A percentile compares a stretch with the other conserved stretches of the same genome.
These are phyloP conservation scores for Laguncularia racemosa DNA, from an alignment of 345 rosid species.

Conservation along the genomic window DNA sequence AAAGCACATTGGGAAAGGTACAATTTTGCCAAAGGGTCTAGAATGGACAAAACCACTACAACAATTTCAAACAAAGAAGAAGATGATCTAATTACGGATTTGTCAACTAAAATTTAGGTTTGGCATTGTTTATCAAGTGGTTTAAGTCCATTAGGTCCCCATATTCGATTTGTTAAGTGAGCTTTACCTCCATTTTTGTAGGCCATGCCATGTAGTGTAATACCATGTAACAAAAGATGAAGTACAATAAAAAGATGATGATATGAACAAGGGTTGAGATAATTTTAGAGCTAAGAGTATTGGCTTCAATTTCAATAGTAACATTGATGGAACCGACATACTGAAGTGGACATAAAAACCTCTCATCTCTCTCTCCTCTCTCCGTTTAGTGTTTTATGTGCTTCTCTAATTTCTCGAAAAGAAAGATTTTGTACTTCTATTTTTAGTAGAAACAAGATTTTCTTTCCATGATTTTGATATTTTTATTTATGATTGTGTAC, in stretches of 20 bases:
- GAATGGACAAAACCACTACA: conserved; percentile 66
- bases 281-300: no score
- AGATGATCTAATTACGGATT: conserved; percentile 28
- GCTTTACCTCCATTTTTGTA: conserved; percentile 50
- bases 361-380: no score
- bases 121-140: conserved; percentile 14
- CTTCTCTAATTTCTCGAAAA: no score
- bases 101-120: neutral
- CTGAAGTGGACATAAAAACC: no score
- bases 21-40: conserved; percentile 59
- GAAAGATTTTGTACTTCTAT: no score
- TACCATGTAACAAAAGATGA: conserved; percentile 20
- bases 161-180: conserved; percentile 56
- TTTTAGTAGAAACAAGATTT: no score
- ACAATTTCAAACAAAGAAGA: conserved; percentile 83
- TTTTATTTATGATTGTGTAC: no score
- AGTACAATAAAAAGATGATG: neutral
- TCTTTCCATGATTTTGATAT: no score
- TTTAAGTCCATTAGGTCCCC: conserved; percentile 75
- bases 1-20: conserved; percentile 71
- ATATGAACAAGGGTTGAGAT: neutral
- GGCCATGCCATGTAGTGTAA: conserved; percentile 59
- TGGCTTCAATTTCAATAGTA: no score
- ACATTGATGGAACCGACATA: no score
- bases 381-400: no score